These are phyloP conservation scores for Neohortaea acidophila DNA, from an alignment of 495 filamentous ascomycete species.

Conservation along the genomic window DNA sequence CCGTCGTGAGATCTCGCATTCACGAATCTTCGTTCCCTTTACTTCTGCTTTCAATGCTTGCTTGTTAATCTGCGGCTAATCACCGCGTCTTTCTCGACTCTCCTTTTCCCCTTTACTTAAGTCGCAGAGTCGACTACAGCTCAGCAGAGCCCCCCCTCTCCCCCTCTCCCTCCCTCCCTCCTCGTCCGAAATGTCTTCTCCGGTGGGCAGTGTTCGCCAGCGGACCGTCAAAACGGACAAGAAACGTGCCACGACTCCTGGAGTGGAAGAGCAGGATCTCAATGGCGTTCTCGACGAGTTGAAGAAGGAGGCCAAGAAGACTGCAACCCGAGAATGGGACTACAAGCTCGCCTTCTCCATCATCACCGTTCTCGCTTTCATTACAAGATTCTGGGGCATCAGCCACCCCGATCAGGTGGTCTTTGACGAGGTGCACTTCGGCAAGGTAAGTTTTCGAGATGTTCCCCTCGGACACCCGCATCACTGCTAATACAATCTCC, in stretches of 20 bases:
- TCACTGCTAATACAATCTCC: neutral
- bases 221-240: conserved; percentile 20
- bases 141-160: too few species aligned
- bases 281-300: conserved; percentile 13
- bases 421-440: conserved; percentile 98
- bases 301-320: conserved; percentile 19
- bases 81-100: too few species aligned
- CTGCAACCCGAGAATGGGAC: conserved; percentile 48
- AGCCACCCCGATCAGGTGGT: conserved; percentile 90
- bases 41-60: too few species aligned
- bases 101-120: too few species aligned
- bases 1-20: too few species aligned
- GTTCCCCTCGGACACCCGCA: too few species aligned
- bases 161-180: too few species aligned
- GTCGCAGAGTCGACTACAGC: too few species aligned
- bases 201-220: conserved; percentile 21
- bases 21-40: too few species aligned
- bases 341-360: conserved; percentile 68
- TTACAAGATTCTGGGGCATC: conserved; percentile 90
- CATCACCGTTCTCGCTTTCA: conserved; percentile 70
- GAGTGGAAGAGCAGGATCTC: conserved; percentile 9
- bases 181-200: conserved; percentile 24
- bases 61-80: too few species aligned
- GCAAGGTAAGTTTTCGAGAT: conserved; percentile 72
- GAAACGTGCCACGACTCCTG: conserved; percentile 22